Base-by-base conservation (phyloP, 331 rosid species). In the Erythrophleum ivorense region DNA sequence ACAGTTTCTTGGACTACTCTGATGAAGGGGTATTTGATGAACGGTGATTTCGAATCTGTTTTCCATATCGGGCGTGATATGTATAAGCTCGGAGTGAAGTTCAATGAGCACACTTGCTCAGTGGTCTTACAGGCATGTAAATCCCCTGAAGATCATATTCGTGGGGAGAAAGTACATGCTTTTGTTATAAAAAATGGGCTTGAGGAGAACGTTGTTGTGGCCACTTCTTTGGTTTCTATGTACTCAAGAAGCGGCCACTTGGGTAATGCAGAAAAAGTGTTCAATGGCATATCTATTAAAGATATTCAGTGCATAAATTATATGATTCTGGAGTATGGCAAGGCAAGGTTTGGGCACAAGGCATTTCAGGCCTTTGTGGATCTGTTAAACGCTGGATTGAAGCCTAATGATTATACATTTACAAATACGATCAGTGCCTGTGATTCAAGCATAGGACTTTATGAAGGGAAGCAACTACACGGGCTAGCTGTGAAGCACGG, bases 71-170 rank as follows among this genome's bases (percentile, higher is more conserved):
- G 86, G 2, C 55, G 71, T 60, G 80, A 89, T 31, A 85, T 89
- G 91, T 74, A 79, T 66, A 14, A 52, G 50, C 63, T 59, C 62
- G 84, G 69, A 52, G 89, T 80, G 79, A 80, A 52, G 86, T 77
- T 89, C 82, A 89, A 85, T n/a, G 91, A 87, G 81, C 86, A 86
- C 71, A 87, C 91, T 48, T 89, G 89, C 89, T 82, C 87, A 0
- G 91, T 89, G 75, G 74, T 85, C 66, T 76, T 89, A 2, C 84
- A 87, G 80, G 87, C 86, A 12, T 87, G 91, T 80, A 40, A 49
- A 21, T 85, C 75, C 5, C 75, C 45, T 0, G 80, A 81, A 46
- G 83, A 85, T 66, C 24, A 19, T 36, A 71, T 46, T 64, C 60
- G 75, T 15, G 88, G 88, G 10, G 79, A 86, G 85, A 87, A 86